Evolutionary conservation across 805 yeast species (phyloP), one percentile per base, ranked within the genome.

Genomic region (Ogataea methylovora): DNA sequence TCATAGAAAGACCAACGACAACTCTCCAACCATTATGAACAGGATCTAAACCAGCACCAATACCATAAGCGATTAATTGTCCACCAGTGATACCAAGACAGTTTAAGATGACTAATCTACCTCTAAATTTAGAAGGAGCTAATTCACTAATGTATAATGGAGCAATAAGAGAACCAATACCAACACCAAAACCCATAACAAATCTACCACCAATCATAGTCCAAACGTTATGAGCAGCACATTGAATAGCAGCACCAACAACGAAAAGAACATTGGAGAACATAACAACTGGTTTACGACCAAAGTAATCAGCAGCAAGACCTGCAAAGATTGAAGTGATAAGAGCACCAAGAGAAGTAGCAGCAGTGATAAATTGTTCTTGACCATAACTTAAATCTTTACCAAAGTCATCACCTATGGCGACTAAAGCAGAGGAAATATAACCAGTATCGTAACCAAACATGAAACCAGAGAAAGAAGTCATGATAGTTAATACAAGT

Each of bases 391-490:
- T 65, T 35, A 88, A 66, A 0, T 55, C 48, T 37, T 69, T 67
- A 44, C 76, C 74, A 41, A 90, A 70, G 53, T 84, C 95, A 5
- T 76, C 73, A 10, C 88, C 87, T 31, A 90, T 77, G 24, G 87
- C 76, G 15, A 88, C 95, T 48, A 90, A 67, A 0, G 97, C 97
- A 14, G 94, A 79, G 4, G 97, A 90, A 27, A 90, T 88, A 60
- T 90, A 90, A 46, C 97, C 97, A 1, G 97, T 90, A 58, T 90
- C 98, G 53, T 90, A 90, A 46, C 98, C 98, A 60, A 90, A 90
- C 86, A 90, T 76, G 60, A 88, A 86, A 2, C 97, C 97, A 0
- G 96, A 87, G 42, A 90, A 80, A 7, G 96, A 87, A 0, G 96
- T 76, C 19, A 79, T 77, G 33, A 79, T 65, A 1, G 95, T 84